Evolutionary conservation across 1,139 yeast species (phyloP).

Genomic region (Kodamaea sp.): DNA sequence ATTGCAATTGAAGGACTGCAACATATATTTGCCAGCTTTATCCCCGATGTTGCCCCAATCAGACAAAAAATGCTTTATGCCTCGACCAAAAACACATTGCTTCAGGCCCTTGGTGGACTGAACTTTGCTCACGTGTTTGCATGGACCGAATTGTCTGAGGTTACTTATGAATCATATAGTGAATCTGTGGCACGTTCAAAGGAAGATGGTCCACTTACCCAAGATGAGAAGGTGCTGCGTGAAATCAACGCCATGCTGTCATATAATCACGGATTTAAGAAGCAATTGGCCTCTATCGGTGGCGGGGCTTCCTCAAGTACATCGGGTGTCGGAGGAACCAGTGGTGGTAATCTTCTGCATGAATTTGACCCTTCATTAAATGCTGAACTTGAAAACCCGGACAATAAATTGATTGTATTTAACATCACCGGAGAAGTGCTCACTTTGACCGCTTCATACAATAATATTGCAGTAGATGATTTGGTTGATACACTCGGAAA

Average conservation of each 20-base stretch:
- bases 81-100: slow-evolving; percentile 73
- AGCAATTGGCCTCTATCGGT: slow-evolving; percentile 39
- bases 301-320: slow-evolving; percentile 1
- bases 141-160: slow-evolving; percentile 59
- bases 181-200: slow-evolving; percentile 20
- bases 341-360: slow-evolving; percentile 23
- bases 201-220: slow-evolving; percentile 51
- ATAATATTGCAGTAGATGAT: slow-evolving; percentile 17
- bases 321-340: neutral
- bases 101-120: slow-evolving; percentile 68
- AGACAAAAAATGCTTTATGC: slow-evolving; percentile 92
- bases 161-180: slow-evolving; percentile 49
- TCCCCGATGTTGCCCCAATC: slow-evolving; percentile 83
- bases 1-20: slow-evolving; percentile 26
- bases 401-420: slow-evolving; percentile 25
- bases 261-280: slow-evolving; percentile 24
- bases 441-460: slow-evolving; percentile 16
- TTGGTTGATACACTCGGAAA: slow-evolving; percentile 22
- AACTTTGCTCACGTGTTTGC: slow-evolving; percentile 51
- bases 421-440: slow-evolving; percentile 34
- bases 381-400: slow-evolving; percentile 17
- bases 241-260: slow-evolving; percentile 40
- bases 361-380: slow-evolving; percentile 25
- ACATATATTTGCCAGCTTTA: slow-evolving; percentile 68
- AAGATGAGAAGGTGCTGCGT: slow-evolving; percentile 54